Base-by-base conservation (phyloP, 371 early-diverging fungal genomes). In the Apophysomyces ossiformis region DNA sequence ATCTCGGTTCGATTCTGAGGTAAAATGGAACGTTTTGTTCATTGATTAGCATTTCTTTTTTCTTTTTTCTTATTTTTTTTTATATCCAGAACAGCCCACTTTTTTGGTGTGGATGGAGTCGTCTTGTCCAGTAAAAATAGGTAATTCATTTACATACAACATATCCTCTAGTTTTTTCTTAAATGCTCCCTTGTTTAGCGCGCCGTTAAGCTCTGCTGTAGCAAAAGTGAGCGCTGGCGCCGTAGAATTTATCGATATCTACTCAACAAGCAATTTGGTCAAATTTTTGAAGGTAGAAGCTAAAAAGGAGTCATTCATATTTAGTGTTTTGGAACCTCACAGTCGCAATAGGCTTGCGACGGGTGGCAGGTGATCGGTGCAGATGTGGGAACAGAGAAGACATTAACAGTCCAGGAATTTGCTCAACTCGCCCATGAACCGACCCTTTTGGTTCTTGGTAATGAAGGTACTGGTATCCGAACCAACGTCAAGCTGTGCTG, bases 151-250 rank as follows among this genome's bases (percentile, higher is more conserved):
- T 3, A 26, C 32, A 26, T 26, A 26, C 32, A 26, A 2, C 3
- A 2, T 26, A 26, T 1, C 32, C 32, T 26, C 32, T 2, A 26
- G 32, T 26, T 26, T 26, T 26, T 26, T 26, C 32, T 26, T 26
- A 26, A 26, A 1, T 36, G 8, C 15, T n/a, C 18, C 43, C 21
- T 37, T 9, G 4, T 44, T 37, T 65, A 84, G 85, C 62, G 81
- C 86, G 4, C 86, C 90, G 0, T 45, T 90, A 11, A 84, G 80
- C 47, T 76, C 85, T 5, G 68, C 79, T 36, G 89, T 87, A 3
- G 85, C 87, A 16, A 88, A 88, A 76, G 87, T 87, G 7, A 84
- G 85, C 57, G 79, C 90, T 1, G 90, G 90, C 37, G 88, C 89
- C 5, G 67, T 87, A 69, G 90, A 90, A 72, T 65, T 73, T 18